Percentiles rank a stretch among this genome's conserved stretches.
Evolutionary conservation across 2,329 filamentous ascomycete species (phyloP).

Genomic region (Phialophora macrospora): DNA sequence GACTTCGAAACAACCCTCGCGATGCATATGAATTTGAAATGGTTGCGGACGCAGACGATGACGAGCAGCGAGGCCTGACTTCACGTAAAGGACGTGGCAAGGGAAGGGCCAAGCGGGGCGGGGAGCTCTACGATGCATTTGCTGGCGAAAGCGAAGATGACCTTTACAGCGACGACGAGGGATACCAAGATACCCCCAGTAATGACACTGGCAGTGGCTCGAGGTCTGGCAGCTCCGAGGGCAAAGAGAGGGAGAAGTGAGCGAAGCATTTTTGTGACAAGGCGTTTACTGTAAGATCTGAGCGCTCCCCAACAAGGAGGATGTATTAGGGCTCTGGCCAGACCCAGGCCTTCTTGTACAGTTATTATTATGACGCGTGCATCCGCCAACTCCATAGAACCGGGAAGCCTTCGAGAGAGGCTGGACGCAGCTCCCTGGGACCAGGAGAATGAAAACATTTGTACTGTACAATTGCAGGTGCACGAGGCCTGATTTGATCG

Average conservation of each 20-base stretch:
- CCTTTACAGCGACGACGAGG: conserved; percentile 55
- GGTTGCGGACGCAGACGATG: conserved; percentile 77
- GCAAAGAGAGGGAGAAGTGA: conserved; percentile 30
- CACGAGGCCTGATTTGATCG: neutral
- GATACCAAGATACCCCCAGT: conserved; percentile 40
- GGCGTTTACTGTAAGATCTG: conserved; percentile 7
- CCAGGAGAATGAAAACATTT: neutral
- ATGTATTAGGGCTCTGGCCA: neutral
- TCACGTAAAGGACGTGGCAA: conserved; percentile 53
- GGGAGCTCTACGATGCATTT: conserved; percentile 97
- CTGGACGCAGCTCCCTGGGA: neutral
- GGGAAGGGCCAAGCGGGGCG: conserved; percentile 65
- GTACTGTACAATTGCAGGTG: neutral
- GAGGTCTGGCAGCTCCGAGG: conserved; percentile 31
- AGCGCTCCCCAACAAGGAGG: conserved; percentile 2
- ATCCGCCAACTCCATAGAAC: neutral
- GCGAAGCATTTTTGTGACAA: conserved; percentile 6
- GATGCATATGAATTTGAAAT: conserved; percentile 95
- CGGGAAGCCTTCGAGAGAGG: neutral
- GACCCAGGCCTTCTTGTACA: conserved; percentile 10
- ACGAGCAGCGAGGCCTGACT: conserved; percentile 53
- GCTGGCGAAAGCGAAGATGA: conserved; percentile 83
- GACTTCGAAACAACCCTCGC: conserved; percentile 72
- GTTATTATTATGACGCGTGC: conserved; percentile 19
- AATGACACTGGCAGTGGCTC: conserved; percentile 37